These are phyloP conservation scores for Megacollybia marginata DNA, from an alignment of 768 basidiomycete genomes.

Conservation along the genomic window DNA sequence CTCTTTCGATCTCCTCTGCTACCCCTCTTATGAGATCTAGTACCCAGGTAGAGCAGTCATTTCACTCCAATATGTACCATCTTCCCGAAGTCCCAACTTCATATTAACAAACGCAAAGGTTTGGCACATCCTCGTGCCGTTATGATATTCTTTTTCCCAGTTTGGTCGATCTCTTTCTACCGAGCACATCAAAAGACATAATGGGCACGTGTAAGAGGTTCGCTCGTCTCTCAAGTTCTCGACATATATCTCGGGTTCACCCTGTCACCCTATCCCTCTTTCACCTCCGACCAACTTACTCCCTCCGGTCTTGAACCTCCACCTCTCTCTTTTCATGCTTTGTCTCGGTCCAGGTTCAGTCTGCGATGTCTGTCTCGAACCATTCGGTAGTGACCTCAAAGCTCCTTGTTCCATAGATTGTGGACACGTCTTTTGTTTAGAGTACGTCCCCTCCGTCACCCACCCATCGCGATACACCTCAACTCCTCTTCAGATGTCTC, in stretches of 20 bases:
- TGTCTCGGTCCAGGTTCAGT: slow-evolving; percentile 54
- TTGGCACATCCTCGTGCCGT: too few relatives aligned
- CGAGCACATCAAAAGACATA: neutral
- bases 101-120: too few relatives aligned
- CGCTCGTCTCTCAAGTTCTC: neutral
- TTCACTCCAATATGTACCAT: too few relatives aligned
- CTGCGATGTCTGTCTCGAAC: slow-evolving; percentile 74
- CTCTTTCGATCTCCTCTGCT: too few relatives aligned
- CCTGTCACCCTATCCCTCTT: slow-evolving; percentile 15
- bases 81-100: too few relatives aligned
- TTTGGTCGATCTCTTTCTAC: too few relatives aligned
- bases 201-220: neutral
- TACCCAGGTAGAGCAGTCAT: too few relatives aligned
- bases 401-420: slow-evolving; percentile 61
- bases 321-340: slow-evolving; percentile 48
- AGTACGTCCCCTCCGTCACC: slow-evolving; percentile 19
- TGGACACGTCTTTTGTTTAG: slow-evolving; percentile 64
- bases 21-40: too few relatives aligned
- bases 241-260: slow-evolving; percentile 4
- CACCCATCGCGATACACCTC: neutral
- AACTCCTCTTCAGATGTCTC: slow-evolving; percentile 41
- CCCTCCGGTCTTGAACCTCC: slow-evolving; percentile 18
- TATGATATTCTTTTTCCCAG: too few relatives aligned
- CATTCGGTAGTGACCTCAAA: slow-evolving; percentile 43
- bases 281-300: slow-evolving; percentile 13